A percentile compares a stretch with the other conserved stretches of the same genome.
These are phyloP conservation scores for Infundibulicybe gibba DNA, from an alignment of 768 basidiomycete species.

Conservation along the genomic window DNA sequence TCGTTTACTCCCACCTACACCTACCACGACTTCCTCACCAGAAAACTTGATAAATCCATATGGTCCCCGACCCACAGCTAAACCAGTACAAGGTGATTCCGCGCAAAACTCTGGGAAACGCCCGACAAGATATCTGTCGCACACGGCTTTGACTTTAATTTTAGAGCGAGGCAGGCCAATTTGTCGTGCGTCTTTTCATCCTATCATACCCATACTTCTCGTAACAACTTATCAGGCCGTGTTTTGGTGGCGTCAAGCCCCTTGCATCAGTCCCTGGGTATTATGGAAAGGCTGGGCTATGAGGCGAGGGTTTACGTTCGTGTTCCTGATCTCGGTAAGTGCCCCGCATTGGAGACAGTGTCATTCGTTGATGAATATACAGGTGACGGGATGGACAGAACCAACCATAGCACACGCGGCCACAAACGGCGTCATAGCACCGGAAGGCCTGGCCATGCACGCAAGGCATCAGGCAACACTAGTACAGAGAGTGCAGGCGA, in stretches of 20 bases:
- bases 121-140: constrained; percentile 53
- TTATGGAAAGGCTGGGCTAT: constrained; percentile 70
- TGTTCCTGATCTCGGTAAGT: constrained; percentile 58
- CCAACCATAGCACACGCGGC: constrained; percentile 19
- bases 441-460: constrained; percentile 14
- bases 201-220: background rate
- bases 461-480: constrained; percentile 25
- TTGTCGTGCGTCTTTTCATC: constrained; percentile 36
- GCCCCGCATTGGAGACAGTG: background rate
- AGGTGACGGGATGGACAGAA: constrained; percentile 58
- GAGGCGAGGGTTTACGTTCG: constrained; percentile 67
- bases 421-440: constrained; percentile 16
- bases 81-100: background rate
- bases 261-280: constrained; percentile 77
- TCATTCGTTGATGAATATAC: background rate
- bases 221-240: constrained; percentile 30
- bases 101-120: constrained; percentile 11
- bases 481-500: constrained; percentile 17
- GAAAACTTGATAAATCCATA: background rate
- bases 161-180: constrained; percentile 80
- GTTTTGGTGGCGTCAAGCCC: constrained; percentile 82
- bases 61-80: background rate
- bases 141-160: constrained; percentile 72
- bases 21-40: constrained; percentile 2
- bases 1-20: constrained; percentile 4